Evolutionary conservation across 352 stramenopile species (phyloP).

Genomic region (Albugo candida): DNA sequence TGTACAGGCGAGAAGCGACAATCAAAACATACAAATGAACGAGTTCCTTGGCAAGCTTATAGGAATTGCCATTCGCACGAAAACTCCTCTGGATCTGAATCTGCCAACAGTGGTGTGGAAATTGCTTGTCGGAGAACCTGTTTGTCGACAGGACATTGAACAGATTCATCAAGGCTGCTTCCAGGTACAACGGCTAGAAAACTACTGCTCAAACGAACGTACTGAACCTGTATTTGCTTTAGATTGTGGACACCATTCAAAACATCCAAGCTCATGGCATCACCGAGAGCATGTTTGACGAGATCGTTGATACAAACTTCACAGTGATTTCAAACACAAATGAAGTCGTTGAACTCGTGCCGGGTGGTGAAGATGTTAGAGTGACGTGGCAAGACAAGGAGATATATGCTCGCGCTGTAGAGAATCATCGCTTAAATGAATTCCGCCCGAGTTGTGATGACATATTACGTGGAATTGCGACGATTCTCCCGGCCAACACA

Average conservation of each 20-base stretch:
- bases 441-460: constrained; percentile 57
- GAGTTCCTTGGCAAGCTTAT: constrained; percentile 90
- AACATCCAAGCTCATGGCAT: constrained; percentile 61
- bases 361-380: constrained; percentile 49
- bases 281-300: constrained; percentile 72
- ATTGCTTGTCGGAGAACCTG: constrained; percentile 61
- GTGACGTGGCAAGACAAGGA: constrained; percentile 83
- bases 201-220: not conserved
- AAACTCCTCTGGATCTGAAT: constrained; percentile 84
- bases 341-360: constrained; percentile 59
- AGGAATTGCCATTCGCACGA: constrained; percentile 83
- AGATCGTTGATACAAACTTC: constrained; percentile 83
- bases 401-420: constrained; percentile 57
- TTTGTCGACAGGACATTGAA: constrained; percentile 67
- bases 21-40: constrained; percentile 68
- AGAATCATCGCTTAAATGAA: constrained; percentile 59
- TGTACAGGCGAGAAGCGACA: constrained; percentile 24
- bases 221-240: constrained; percentile 2
- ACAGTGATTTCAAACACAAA: constrained; percentile 68
- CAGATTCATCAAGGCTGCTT: constrained; percentile 68
- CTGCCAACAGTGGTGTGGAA: constrained; percentile 87
- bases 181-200: constrained; percentile 11
- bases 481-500: constrained; percentile 64
- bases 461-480: constrained; percentile 61
- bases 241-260: constrained; percentile 78